Base-by-base conservation (phyloP, 805 yeast species). In the Schizosaccharomyces lindneri region DNA sequence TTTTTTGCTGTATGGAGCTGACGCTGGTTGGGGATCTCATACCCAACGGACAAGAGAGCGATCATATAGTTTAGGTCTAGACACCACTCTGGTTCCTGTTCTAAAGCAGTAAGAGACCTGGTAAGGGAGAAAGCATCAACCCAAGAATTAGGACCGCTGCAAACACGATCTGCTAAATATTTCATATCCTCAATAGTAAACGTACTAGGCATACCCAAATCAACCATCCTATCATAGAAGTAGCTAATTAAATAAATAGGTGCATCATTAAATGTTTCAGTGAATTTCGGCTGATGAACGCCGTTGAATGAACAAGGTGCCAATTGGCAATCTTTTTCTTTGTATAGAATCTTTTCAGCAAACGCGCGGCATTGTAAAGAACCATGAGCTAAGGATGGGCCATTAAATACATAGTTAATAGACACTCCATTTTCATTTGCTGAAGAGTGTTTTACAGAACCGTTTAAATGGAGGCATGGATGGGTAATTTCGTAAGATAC, bases 241-340 rank as follows among this genome's bases (percentile, higher is more conserved):
- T 81, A 93, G 11, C 97, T 90, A 74, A 94, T 88, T 55, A 93
- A 81, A 73, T 76, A 93, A 79, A 93, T 78, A 69, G 93, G 97
- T 41, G 80, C 72, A 62, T 75, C 75, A 62, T 81, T 78, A 78
- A 93, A 93, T 17, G 95, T 82, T 64, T 78, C 80, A 57, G 81
- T 81, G 68, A 93, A 76, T 3, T 95, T 85, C 7, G 99, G 99
- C 75, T 93, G 98, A 73, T 94, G 95, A 61, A 88, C 85, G 69
- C 99, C 98, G 70, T 90, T 87, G 79, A 93, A 93, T 1, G 97
- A 86, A 72, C 99, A 93, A 62, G 98, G 94, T 63, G 81, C 79
- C 41, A 76, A 69, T 1, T 75, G 70, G 76, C 99, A 93, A 64
- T 77, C 81, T 17, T 79, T 77, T 55, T 88, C 95, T 74, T 90